Evolutionary conservation across 2,329 filamentous ascomycete species (phyloP).

Genomic region (Beauveria pseudobassiana): DNA sequence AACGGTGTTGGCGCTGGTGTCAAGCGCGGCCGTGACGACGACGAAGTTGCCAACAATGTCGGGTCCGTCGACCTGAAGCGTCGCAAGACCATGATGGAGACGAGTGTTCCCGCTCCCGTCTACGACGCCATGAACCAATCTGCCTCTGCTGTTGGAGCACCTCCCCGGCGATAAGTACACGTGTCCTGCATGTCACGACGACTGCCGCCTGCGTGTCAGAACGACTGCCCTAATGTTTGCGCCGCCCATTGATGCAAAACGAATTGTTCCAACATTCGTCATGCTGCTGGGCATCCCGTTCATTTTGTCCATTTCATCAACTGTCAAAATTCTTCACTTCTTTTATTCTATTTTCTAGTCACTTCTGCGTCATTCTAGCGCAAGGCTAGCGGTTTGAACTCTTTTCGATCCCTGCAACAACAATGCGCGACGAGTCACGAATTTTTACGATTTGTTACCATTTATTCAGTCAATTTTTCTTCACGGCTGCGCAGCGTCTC

Average conservation of each 20-base stretch:
- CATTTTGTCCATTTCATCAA: constrained; percentile 1
- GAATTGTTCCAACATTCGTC: background rate
- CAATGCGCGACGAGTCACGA: constrained; percentile 10
- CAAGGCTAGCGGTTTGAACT: constrained; percentile 4
- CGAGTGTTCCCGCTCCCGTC: constrained; percentile 40
- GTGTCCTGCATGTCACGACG: background rate
- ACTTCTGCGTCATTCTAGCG: background rate
- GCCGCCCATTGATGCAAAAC: background rate
- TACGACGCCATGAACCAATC: constrained; percentile 45
- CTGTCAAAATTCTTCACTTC: background rate
- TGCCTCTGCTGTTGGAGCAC: constrained; percentile 35
- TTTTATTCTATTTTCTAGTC: constrained; percentile 8
- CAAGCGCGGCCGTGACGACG: constrained; percentile 49
- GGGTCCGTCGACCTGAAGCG: constrained; percentile 62
- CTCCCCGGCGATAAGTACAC: constrained; percentile 29
- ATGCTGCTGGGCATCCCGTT: background rate
- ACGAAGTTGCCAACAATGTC: constrained; percentile 48
- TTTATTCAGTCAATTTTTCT: background rate
- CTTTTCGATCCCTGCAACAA: constrained; percentile 5
- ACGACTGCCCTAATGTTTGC: constrained; percentile 3
- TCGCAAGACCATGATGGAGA: constrained; percentile 67
- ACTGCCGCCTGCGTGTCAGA: background rate
- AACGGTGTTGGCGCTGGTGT: constrained; percentile 49
- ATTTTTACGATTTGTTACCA: constrained; percentile 8
- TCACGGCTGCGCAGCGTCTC: constrained; percentile 5